phyloP scores from a whole-genome alignment of 495 filamentous ascomycete species.

The Chaetomium cochliodes region DNA sequence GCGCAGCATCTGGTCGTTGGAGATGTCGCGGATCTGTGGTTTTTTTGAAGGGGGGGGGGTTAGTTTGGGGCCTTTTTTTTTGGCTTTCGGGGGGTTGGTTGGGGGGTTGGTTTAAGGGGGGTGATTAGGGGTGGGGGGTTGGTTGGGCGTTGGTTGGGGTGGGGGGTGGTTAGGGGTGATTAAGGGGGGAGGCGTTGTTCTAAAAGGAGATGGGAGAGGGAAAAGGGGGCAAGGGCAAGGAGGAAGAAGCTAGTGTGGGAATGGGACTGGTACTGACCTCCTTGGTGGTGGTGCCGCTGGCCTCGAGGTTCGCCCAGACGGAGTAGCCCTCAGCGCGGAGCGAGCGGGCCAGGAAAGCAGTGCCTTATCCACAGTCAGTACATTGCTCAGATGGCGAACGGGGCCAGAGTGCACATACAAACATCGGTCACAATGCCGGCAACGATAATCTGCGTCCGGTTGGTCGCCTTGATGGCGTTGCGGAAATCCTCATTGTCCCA shows the following conservation, averaged over 20 bases:
- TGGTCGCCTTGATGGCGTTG: slow-evolving; percentile 60
- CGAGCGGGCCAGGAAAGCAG: slow-evolving; percentile 70
- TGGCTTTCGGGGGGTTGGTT: too few species aligned
- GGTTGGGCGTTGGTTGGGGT: neutral
- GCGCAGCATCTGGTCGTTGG: slow-evolving; percentile 63
- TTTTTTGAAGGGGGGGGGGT: slow-evolving; percentile 1
- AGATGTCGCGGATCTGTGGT: slow-evolving; percentile 49
- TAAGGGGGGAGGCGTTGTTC: neutral
- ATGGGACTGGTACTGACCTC: slow-evolving; percentile 38
- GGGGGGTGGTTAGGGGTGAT: too few species aligned
- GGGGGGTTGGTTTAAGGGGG: neutral
- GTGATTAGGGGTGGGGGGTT: too few species aligned
- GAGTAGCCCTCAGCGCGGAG: slow-evolving; percentile 69
- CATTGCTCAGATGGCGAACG: neutral
- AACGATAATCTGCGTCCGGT: slow-evolving; percentile 69
- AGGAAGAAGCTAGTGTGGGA: too few species aligned
- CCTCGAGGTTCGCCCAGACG: slow-evolving; percentile 77
- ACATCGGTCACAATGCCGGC: slow-evolving; percentile 76
- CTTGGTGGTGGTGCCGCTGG: slow-evolving; percentile 56
- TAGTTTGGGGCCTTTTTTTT: too few species aligned
- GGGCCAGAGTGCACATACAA: slow-evolving; percentile 45
- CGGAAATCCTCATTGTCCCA: slow-evolving; percentile 77
- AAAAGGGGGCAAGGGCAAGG: neutral
- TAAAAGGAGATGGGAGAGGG: neutral
- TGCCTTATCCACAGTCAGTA: slow-evolving; percentile 42